phyloP scores from a whole-genome alignment of 805 yeast species.

The Pichia scutulata region DNA sequence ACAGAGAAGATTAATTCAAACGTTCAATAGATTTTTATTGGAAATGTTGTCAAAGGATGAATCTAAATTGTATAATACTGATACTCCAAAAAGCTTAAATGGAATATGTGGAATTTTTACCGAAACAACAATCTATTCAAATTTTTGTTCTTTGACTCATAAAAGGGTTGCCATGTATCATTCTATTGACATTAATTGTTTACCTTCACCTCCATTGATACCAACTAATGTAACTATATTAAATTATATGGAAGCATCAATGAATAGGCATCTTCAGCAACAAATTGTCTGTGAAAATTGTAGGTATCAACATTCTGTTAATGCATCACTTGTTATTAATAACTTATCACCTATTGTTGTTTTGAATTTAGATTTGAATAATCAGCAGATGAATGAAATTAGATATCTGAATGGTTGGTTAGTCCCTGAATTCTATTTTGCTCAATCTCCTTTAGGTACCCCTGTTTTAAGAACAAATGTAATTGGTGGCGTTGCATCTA shows the following conservation, averaged over 20 bases:
- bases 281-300: conserved; percentile 49
- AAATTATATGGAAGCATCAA: conserved; percentile 53
- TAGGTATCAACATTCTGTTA: conserved; percentile 43
- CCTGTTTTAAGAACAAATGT: conserved; percentile 21
- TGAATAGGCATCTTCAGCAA: conserved; percentile 43
- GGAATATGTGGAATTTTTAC: conserved; percentile 35
- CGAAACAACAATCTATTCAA: conserved; percentile 35
- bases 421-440: conserved; percentile 46
- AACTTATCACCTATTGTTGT: conserved; percentile 59
- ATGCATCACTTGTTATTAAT: conserved; percentile 43
- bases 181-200: conserved; percentile 35
- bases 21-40: conserved; percentile 54
- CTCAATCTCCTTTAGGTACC: conserved; percentile 22
- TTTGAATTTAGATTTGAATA: conserved; percentile 48
- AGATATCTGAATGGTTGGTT: conserved; percentile 51
- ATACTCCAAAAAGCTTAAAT: conserved; percentile 16
- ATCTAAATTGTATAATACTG: conserved; percentile 21
- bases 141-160: conserved; percentile 33
- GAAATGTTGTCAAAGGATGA: conserved; percentile 47
- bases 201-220: conserved; percentile 28
- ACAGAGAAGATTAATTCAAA: conserved; percentile 39
- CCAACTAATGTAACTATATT: conserved; percentile 34
- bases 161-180: conserved; percentile 30
- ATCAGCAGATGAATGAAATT: conserved; percentile 47
- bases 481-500: conserved; percentile 17